Conservation (phyloP, 805 yeast species). For the Saturnispora kantuleensis region DNA sequence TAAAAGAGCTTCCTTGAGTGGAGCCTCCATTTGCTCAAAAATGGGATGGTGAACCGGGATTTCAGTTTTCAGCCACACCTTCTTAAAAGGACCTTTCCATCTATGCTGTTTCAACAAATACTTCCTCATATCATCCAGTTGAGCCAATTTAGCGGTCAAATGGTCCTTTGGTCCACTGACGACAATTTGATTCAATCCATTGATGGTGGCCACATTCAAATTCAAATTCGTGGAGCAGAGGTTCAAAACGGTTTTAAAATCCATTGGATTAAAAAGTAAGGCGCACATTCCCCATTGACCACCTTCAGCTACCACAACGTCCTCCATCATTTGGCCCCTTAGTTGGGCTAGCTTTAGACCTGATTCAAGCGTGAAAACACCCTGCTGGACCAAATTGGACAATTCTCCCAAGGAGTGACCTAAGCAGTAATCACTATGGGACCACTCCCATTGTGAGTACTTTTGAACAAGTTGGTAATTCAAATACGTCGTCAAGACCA, state of each 20-base stretch:
- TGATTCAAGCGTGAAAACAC: slow-evolving; percentile 17
- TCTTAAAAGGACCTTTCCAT: slow-evolving; percentile 20
- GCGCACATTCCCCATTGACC: slow-evolving; percentile 28
- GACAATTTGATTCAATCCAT: slow-evolving; percentile 28
- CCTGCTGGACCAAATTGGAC: slow-evolving; percentile 22
- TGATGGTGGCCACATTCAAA: slow-evolving; percentile 24
- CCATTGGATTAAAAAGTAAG: slow-evolving; percentile 21
- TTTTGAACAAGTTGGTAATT: slow-evolving; percentile 14
- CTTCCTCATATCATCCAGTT: slow-evolving; percentile 11
- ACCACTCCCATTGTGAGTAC: slow-evolving; percentile 14
- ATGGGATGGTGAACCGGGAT: slow-evolving; percentile 29
- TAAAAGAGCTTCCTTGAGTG: slow-evolving; percentile 14
- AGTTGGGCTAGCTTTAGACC: slow-evolving; percentile 20
- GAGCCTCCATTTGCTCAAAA: slow-evolving; percentile 21
- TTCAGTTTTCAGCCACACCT: slow-evolving; percentile 22
- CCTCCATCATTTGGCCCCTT: slow-evolving; percentile 28
- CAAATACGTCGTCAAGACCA: slow-evolving; percentile 17
- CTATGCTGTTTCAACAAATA: slow-evolving; percentile 11
- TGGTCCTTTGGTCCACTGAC: slow-evolving; percentile 21
- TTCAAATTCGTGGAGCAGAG: slow-evolving; percentile 11
- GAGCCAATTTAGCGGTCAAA: slow-evolving; percentile 11
- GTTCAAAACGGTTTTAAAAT: slow-evolving; percentile 14
- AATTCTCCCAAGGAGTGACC: slow-evolving; percentile 32
- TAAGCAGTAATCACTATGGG: slow-evolving; percentile 17
- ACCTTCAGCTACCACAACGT: slow-evolving; percentile 9